Base-by-base conservation (phyloP, 2,329 filamentous ascomycete genomes). In the Chaetothyriales sp. region DNA sequence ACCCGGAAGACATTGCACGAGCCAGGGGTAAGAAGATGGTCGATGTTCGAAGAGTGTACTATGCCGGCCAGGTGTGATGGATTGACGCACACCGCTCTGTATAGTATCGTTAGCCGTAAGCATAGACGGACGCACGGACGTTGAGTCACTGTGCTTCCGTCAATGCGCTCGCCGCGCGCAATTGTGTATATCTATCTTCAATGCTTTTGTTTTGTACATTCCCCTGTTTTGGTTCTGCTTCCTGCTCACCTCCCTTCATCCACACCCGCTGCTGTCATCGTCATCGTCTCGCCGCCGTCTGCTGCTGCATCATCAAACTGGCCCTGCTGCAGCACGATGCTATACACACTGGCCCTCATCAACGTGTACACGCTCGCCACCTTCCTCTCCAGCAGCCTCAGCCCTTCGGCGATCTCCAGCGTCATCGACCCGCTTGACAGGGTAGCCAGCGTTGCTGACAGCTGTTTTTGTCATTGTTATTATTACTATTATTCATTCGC, bases 291-390 rank as follows among this genome's bases (percentile, higher is more conserved):
- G 44, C 22, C 20, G 20, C 19, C 58, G 10, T 40, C 33, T 40
- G 13, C 33, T 15, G 33, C 65, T 61, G 68, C 85, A 69, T 83
- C 86, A 57, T 84, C 82, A 63, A 94, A 88, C 77, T 97, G 87
- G 6, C 60, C 60, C 77, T 97, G 90, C 77, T 98, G 90, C 73
- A 98, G 69, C 56, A 98, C 89, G 72, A 98, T 98, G 66, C 86
- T 94, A 72, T 98, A 98, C 58, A 98, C 92, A 68, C 90, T 97
- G 18, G 92, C 90, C 74, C 98, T 98, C 65, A 98, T 77, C 65
- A 97, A 70, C 56, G 92, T 98, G 69, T 94, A 97, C 19, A 95
- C 90, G 51, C 95, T 74, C 60, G 88, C 89, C 44, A 90, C 95
- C 75, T 97, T 95, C 61, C 92, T 77, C 74, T 98, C 92, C 51